Evolutionary conservation across 495 filamentous ascomycete genomes (phyloP).

Genomic region (Pyrenula aspistea): DNA sequence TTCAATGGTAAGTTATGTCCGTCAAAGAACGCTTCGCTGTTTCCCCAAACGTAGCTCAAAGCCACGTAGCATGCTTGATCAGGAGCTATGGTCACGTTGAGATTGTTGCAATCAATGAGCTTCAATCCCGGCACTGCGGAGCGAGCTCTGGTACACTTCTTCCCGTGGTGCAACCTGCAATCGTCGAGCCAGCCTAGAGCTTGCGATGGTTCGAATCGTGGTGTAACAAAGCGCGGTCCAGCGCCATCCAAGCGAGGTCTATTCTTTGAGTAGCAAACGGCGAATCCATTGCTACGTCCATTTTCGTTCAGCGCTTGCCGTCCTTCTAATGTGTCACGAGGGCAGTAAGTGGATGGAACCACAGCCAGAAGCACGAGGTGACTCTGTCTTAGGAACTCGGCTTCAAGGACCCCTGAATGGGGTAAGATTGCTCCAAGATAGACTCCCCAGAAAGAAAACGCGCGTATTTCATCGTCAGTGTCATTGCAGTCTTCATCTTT

Average conservation of each 20-base stretch:
- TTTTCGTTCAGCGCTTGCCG: background rate
- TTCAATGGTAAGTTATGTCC: background rate
- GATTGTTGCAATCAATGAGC: background rate
- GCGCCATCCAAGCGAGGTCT: background rate
- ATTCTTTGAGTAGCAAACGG: background rate
- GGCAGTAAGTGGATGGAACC: background rate
- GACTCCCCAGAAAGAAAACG: background rate
- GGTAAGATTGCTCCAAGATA: background rate
- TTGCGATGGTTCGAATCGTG: background rate
- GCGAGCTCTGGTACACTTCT: background rate
- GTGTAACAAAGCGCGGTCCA: background rate
- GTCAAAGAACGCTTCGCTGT: background rate
- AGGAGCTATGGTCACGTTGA: background rate
- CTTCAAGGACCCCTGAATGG: background rate
- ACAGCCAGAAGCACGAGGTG: background rate
- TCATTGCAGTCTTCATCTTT: background rate
- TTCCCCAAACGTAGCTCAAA: conserved; percentile 1
- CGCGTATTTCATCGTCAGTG: background rate
- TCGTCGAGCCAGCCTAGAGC: background rate
- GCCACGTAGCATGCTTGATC: background rate
- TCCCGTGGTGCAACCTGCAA: background rate
- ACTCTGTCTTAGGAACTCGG: background rate
- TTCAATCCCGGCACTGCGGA: background rate
- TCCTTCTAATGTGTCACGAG: background rate
- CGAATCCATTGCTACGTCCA: background rate